A percentile compares a stretch with the other conserved stretches of the same genome.
phyloP scores from a whole-genome alignment of 2,329 filamentous ascomycete species.

The Fusarium sp. region DNA sequence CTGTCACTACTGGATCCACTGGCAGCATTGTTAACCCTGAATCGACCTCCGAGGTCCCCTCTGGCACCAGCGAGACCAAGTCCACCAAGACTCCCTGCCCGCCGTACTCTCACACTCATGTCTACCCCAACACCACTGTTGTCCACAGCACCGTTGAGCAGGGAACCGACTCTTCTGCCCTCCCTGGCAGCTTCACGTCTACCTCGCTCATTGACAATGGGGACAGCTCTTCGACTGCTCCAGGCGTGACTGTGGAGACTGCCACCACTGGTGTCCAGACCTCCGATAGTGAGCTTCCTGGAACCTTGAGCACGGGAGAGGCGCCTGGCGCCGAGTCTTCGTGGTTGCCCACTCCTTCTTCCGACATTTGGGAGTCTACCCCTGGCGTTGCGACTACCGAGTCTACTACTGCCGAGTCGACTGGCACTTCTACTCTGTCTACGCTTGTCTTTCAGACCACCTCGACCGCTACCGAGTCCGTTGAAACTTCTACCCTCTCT shows the following conservation, averaged over 20 bases:
- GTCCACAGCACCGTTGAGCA: conserved; percentile 10
- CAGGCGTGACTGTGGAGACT: not conserved
- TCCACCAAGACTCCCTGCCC: conserved; percentile 24
- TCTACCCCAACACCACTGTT: conserved; percentile 33
- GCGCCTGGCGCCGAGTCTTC: not conserved
- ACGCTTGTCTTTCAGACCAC: not conserved
- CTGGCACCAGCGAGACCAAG: not conserved
- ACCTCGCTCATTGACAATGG: conserved; percentile 2
- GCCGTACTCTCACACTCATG: conserved; percentile 21
- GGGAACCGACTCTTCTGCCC: conserved; percentile 21
- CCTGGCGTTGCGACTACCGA: not conserved
- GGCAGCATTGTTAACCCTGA: conserved; percentile 1
- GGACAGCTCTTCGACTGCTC: conserved; percentile 5
- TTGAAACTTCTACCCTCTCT: not conserved
- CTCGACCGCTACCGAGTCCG: not conserved
- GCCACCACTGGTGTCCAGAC: not conserved
- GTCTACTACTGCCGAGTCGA: not conserved
- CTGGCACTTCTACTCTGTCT: not conserved
- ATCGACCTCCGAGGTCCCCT: not conserved
- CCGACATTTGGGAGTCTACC: not conserved
- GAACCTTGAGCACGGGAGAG: not conserved
- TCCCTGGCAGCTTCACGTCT: conserved; percentile 6
- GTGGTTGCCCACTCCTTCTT: conserved; percentile 1
- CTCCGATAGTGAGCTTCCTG: not conserved
- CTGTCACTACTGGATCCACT: not conserved